phyloP scores from a whole-genome alignment of 78 protist species.

The Creolimax fragrantissima region DNA sequence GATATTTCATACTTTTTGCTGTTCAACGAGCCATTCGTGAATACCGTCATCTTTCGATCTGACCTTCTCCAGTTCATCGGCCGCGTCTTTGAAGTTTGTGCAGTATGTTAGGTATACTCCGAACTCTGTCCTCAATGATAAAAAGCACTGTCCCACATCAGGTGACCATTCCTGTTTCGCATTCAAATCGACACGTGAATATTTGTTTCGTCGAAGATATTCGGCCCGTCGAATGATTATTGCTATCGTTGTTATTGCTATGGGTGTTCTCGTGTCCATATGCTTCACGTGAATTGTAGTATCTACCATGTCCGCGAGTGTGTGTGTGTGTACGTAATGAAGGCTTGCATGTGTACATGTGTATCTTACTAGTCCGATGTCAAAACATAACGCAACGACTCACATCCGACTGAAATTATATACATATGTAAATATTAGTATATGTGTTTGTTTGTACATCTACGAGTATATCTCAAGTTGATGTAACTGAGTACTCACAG shows the following conservation, averaged over 20 bases:
- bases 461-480: neutral
- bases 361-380: too few species aligned
- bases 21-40: neutral
- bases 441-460: neutral
- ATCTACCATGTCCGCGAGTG: too few species aligned
- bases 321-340: too few species aligned
- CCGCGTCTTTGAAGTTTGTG: neutral
- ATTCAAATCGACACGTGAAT: too few species aligned
- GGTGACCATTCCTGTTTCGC: slow-evolving; percentile 12
- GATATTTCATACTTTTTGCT: neutral
- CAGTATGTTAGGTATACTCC: neutral
- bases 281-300: too few species aligned
- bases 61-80: neutral
- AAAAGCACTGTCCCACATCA: neutral
- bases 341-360: too few species aligned
- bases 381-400: neutral
- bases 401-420: neutral
- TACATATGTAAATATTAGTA: neutral
- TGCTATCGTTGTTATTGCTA: too few species aligned
- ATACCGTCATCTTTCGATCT: neutral
- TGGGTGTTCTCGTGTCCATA: too few species aligned
- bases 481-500: too few species aligned
- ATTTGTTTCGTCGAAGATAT: too few species aligned
- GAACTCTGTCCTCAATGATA: neutral
- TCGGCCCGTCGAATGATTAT: too few species aligned